Evolutionary conservation across 257 asterid genomes (phyloP).

Genomic region (Nemophila menziesii): DNA sequence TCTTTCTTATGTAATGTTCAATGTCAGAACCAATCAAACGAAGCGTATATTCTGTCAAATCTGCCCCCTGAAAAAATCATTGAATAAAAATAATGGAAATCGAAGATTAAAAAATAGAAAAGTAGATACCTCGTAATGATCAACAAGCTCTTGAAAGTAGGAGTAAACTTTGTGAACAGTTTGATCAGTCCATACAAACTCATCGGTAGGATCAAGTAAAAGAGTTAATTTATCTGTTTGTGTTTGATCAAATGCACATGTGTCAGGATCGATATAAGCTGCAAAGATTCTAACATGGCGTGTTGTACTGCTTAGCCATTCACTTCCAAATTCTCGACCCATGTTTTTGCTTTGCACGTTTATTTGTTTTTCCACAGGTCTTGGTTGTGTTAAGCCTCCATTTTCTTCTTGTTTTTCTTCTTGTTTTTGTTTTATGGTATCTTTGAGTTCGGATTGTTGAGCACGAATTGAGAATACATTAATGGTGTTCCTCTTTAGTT

Average conservation of each 20-base stretch:
- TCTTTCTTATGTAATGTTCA: conserved; percentile 73
- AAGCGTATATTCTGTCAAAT: conserved; percentile 81
- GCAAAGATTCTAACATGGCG: conserved; percentile 74
- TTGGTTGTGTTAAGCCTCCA: conserved; percentile 18
- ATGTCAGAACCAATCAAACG: conserved; percentile 83
- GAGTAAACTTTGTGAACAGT: conserved; percentile 68
- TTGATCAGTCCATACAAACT: conserved; percentile 72
- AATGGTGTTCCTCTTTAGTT: conserved; percentile 14
- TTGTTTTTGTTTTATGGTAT: conserved; percentile 2
- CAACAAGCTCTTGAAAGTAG: conserved; percentile 75
- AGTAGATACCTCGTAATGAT: conserved; percentile 63
- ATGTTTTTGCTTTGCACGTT: conserved; percentile 67
- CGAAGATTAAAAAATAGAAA: neutral
- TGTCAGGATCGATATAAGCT: conserved; percentile 74
- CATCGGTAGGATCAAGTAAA: conserved; percentile 76
- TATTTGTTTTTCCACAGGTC: conserved; percentile 53
- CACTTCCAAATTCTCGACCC: conserved; percentile 63
- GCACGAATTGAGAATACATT: conserved; percentile 30
- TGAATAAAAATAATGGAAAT: no score
- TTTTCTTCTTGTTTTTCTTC: neutral
- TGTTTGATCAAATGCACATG: conserved; percentile 68
- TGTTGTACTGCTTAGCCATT: conserved; percentile 82
- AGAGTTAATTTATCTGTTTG: conserved; percentile 85
- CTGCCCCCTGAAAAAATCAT: conserved; percentile 98
- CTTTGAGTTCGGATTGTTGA: conserved; percentile 33